phyloP scores from a whole-genome alignment of 169 alveolate species.

The Babesia ovis region DNA sequence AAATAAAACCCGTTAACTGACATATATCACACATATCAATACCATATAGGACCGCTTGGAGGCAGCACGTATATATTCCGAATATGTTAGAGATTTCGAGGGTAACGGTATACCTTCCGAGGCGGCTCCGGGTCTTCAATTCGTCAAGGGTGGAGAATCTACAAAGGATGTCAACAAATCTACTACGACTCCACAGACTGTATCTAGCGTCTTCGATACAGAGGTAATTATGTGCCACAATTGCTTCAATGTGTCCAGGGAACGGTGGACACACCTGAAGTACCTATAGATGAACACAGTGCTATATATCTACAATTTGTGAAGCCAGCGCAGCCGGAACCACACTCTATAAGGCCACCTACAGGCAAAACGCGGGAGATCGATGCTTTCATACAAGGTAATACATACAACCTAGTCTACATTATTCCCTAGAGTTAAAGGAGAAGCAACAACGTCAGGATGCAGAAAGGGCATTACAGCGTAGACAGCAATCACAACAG shows the following conservation, averaged over 20 bases:
- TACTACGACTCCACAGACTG: neutral
- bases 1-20: neutral
- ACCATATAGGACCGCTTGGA: slow-evolving; percentile 51
- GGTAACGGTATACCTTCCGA: slow-evolving; percentile 5
- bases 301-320: slow-evolving; percentile 14
- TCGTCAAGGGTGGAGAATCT: slow-evolving; percentile 7
- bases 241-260: neutral
- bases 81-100: slow-evolving; percentile 54
- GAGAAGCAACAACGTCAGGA: slow-evolving; percentile 54
- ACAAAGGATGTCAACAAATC: neutral
- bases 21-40: neutral
- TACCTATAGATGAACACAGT: neutral
- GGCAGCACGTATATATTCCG: slow-evolving; percentile 60
- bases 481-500: too few species aligned
- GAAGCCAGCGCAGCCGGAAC: neutral
- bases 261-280: neutral
- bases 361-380: slow-evolving; percentile 44
- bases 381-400: slow-evolving; percentile 61
- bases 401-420: neutral
- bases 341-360: neutral
- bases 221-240: neutral
- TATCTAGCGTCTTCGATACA: neutral
- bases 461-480: slow-evolving; percentile 35
- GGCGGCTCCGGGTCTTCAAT: neutral
- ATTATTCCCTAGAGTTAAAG: slow-evolving; percentile 41